Conservation (phyloP, 352 stramenopile species). For the Phytophthora megakarya region DNA sequence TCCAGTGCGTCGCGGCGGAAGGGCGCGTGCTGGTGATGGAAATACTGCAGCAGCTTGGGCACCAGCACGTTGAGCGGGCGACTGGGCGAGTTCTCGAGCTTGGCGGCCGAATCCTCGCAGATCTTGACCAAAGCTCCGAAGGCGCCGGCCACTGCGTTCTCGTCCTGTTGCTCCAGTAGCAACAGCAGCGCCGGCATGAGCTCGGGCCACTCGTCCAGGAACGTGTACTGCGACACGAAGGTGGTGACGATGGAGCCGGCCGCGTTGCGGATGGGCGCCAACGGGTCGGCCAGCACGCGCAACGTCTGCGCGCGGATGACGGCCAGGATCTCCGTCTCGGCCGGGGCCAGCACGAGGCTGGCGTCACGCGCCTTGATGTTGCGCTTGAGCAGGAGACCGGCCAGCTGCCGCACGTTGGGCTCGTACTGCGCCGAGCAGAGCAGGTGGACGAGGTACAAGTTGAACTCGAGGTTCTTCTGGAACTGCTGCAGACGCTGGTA, state of each 20-base stretch:
- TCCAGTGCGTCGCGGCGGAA: constrained; percentile 89
- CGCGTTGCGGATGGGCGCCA: constrained; percentile 75
- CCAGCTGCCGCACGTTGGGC: constrained; percentile 74
- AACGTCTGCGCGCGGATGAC: constrained; percentile 83
- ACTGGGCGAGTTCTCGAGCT: constrained; percentile 88
- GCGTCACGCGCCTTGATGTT: constrained; percentile 86
- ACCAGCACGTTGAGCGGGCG: constrained; percentile 88
- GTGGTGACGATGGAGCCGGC: constrained; percentile 83
- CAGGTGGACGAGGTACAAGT: constrained; percentile 87
- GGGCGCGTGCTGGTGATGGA: constrained; percentile 74
- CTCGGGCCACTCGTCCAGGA: constrained; percentile 88
- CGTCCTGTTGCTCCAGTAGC: constrained; percentile 63
- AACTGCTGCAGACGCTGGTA: constrained; percentile 88
- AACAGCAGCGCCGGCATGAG: constrained; percentile 76
- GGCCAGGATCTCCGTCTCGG: constrained; percentile 78
- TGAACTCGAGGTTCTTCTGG: constrained; percentile 90
- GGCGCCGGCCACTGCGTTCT: constrained; percentile 79
- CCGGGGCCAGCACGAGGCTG: constrained; percentile 46
- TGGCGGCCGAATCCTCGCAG: constrained; percentile 88
- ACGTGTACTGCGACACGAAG: constrained; percentile 88
- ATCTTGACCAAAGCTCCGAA: constrained; percentile 90
- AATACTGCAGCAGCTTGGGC: constrained; percentile 89
- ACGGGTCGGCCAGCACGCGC: constrained; percentile 61
- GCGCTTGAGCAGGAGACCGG: constrained; percentile 83
- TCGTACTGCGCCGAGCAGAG: constrained; percentile 69